Percentiles rank a stretch among this genome's conserved stretches.
These are phyloP conservation scores for Cytospora piceicola DNA, from an alignment of 2,329 filamentous ascomycete genomes.

Conservation along the genomic window DNA sequence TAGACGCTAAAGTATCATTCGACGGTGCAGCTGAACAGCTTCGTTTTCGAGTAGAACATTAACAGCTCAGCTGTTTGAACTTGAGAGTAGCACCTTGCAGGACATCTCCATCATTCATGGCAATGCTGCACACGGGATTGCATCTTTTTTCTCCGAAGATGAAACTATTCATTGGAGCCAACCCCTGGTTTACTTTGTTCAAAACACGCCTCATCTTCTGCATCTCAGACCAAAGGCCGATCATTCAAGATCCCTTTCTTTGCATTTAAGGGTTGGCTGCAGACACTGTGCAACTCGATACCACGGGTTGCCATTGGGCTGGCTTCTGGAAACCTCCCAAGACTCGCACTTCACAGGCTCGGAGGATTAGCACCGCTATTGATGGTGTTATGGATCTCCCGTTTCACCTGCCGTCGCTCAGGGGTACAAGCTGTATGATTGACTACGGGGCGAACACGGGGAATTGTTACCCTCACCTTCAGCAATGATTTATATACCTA, in stretches of 20 bases:
- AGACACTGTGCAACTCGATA: conserved; percentile 26
- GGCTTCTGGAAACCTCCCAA: not conserved
- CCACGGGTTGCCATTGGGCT: not conserved
- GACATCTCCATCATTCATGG: conserved; percentile 6
- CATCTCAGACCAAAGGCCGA: conserved; percentile 14
- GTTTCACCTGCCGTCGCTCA: not conserved
- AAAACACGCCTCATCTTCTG: conserved; percentile 26
- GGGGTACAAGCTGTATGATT: not conserved
- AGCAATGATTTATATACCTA: not conserved
- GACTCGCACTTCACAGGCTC: not conserved
- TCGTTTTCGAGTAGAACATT: not conserved
- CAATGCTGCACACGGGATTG: not conserved
- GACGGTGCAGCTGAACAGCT: not conserved
- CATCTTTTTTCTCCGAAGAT: conserved; percentile 3
- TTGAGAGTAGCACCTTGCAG: conserved; percentile 2
- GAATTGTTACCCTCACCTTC: not conserved
- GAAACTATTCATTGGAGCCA: conserved; percentile 16
- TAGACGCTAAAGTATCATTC: not conserved
- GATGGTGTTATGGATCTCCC: not conserved
- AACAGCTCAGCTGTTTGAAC: not conserved
- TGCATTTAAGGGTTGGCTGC: conserved; percentile 7
- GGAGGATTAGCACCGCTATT: conserved; percentile 15
- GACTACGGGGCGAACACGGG: not conserved
- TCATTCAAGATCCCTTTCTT: conserved; percentile 9
- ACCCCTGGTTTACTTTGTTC: conserved; percentile 21